Percentiles rank a stretch among this genome's conserved stretches.
These are phyloP conservation scores for Euphorbia celastroides DNA, from an alignment of 441 rosid species.

Conservation along the genomic window DNA sequence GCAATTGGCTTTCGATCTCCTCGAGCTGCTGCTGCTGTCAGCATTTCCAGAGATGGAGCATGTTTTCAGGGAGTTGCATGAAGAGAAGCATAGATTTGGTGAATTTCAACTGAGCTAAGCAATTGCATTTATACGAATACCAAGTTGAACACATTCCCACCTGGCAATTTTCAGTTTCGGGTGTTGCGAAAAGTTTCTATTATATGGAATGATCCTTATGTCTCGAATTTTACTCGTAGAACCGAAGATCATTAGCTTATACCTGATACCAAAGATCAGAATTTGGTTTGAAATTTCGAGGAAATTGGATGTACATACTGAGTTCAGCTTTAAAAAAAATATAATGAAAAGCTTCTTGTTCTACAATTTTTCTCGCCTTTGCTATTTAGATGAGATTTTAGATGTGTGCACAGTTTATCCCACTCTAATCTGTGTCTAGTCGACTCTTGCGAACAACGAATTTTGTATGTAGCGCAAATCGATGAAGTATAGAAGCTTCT, in stretches of 20 bases:
- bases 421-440: too few relatives aligned
- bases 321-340: slow-evolving; percentile 14
- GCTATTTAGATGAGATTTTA: not conserved
- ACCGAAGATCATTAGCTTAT: slow-evolving; percentile 11
- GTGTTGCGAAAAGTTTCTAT: slow-evolving; percentile 13
- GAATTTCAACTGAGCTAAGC: too few relatives aligned
- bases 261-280: slow-evolving; percentile 5
- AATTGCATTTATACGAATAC: too few relatives aligned
- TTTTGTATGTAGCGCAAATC: too few relatives aligned
- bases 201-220: slow-evolving; percentile 7
- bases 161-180: slow-evolving; percentile 9
- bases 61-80: slow-evolving; percentile 11
- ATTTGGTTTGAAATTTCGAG: slow-evolving; percentile 20
- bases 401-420: too few relatives aligned
- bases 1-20: too few relatives aligned
- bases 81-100: slow-evolving; percentile 20
- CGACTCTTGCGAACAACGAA: too few relatives aligned
- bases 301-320: slow-evolving; percentile 30
- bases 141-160: not conserved
- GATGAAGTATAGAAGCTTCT: too few relatives aligned
- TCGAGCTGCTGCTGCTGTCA: slow-evolving; percentile 32
- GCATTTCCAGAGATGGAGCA: slow-evolving; percentile 31
- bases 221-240: slow-evolving; percentile 13
- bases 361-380: not conserved
- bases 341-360: not conserved